Conservation (phyloP, 805 yeast genomes). For the Kluyveromyces wickerhamii region DNA sequence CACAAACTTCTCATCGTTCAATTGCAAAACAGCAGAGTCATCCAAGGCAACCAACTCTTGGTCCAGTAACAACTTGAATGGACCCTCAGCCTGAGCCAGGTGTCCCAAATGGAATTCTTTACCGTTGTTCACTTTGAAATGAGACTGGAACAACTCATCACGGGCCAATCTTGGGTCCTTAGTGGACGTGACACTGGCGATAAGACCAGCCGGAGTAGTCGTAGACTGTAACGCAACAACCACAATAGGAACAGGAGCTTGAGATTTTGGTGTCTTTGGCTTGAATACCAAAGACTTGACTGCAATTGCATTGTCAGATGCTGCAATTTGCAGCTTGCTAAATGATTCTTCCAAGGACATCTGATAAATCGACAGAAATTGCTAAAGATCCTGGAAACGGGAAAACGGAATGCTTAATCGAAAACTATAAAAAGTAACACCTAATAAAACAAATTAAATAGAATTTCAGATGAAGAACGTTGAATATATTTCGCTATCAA, state of each 20-base stretch:
- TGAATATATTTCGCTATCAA: no score
- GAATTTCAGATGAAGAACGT: no score
- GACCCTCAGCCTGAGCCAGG: slow-evolving; percentile 33
- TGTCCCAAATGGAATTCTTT: slow-evolving; percentile 26
- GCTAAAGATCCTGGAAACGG: no score
- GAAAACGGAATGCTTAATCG: no score
- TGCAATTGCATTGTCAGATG: slow-evolving; percentile 45
- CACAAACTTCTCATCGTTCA: slow-evolving; percentile 22
- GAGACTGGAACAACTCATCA: slow-evolving; percentile 64
- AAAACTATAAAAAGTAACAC: no score
- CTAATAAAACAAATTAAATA: no score
- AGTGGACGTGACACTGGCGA: slow-evolving; percentile 59
- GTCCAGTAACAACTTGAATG: slow-evolving; percentile 25
- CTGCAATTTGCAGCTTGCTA: slow-evolving; percentile 55
- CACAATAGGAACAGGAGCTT: slow-evolving; percentile 69
- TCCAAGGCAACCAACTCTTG: slow-evolving; percentile 33
- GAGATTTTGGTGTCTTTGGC: slow-evolving; percentile 83
- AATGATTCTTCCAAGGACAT: slow-evolving; percentile 67
- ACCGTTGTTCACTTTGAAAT: slow-evolving; percentile 30
- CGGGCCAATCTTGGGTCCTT: slow-evolving; percentile 87
- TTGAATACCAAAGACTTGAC: slow-evolving; percentile 79
- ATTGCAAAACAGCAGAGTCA: slow-evolving; percentile 24
- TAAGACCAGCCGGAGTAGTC: slow-evolving; percentile 53
- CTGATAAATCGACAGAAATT: no score
- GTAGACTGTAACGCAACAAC: slow-evolving; percentile 70